phyloP scores from a whole-genome alignment of 805 yeast genomes.

The Wickerhamiella domercqiae region DNA sequence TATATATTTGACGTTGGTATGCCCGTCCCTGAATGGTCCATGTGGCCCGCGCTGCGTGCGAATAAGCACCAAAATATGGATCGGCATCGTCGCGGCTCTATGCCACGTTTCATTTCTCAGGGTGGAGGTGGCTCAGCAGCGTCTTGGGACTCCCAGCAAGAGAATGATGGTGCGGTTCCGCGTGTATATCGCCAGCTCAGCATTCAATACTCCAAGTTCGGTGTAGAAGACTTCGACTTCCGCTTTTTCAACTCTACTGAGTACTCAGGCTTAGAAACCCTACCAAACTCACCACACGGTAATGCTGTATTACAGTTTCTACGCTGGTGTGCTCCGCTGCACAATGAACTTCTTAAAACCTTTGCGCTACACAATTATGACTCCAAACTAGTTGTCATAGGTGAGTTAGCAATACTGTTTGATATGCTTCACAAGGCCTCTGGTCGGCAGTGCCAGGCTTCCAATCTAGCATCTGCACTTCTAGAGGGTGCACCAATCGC shows the following conservation, averaged over 20 bases:
- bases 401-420: conserved; percentile 75
- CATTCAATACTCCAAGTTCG: conserved; percentile 74
- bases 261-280: conserved; percentile 79
- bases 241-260: conserved; percentile 60
- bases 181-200: conserved; percentile 60
- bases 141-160: conserved; percentile 5
- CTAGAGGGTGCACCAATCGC: background rate
- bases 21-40: conserved; percentile 29
- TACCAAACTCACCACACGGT: conserved; percentile 59
- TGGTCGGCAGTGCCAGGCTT: conserved; percentile 65
- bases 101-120: conserved; percentile 1
- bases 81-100: background rate
- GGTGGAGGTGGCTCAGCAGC: conserved; percentile 1
- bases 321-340: conserved; percentile 59
- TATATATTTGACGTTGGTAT: conserved; percentile 45
- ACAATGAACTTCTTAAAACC: conserved; percentile 43
- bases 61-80: background rate
- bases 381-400: conserved; percentile 34
- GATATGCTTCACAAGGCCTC: conserved; percentile 81
- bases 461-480: conserved; percentile 37
- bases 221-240: conserved; percentile 89
- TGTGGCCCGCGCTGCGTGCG: background rate
- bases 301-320: conserved; percentile 70
- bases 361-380: conserved; percentile 31
- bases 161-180: conserved; percentile 35